These are phyloP conservation scores for Avena atlantica DNA, from an alignment of 176 grass and related monocot species.

Conservation along the genomic window DNA sequence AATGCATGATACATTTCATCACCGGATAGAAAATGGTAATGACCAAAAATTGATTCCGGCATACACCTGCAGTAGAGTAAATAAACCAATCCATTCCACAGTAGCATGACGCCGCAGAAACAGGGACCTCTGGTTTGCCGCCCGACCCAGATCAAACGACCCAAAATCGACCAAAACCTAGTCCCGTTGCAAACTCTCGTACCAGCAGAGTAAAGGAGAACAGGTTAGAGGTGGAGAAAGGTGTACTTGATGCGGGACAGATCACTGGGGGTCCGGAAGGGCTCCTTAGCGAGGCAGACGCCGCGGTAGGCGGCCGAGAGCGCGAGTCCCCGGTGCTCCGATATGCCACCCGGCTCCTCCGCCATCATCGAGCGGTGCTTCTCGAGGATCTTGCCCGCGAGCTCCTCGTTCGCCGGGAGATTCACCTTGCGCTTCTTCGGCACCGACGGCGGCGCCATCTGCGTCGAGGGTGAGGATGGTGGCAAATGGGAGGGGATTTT, in stretches of 20 bases:
- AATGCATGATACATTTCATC: neutral
- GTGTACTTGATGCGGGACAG: constrained; percentile 66
- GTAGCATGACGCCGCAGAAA: neutral
- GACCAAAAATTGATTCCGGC: neutral
- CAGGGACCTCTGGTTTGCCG: neutral
- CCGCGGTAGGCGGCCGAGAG: constrained; percentile 65
- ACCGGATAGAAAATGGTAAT: neutral
- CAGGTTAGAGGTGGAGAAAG: neutral
- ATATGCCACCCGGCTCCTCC: constrained; percentile 38
- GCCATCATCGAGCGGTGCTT: constrained; percentile 67
- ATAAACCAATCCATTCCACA: neutral
- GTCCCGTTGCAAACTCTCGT: neutral
- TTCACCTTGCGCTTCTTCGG: constrained; percentile 47
- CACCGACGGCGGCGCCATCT: constrained; percentile 37
- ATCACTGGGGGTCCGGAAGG: constrained; percentile 69
- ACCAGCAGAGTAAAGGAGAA: neutral
- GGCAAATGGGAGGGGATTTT: neutral
- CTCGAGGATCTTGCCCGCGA: constrained; percentile 51
- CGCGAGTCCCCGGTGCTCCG: constrained; percentile 66
- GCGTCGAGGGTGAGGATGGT: neutral
- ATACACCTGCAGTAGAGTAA: neutral
- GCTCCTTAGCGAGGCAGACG: constrained; percentile 62
- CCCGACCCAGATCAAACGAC: neutral
- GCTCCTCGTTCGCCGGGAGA: constrained; percentile 68
- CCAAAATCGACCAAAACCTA: constrained; percentile 4